These are phyloP conservation scores for Corchorus capsularis DNA, from an alignment of 345 rosid species.

Conservation along the genomic window DNA sequence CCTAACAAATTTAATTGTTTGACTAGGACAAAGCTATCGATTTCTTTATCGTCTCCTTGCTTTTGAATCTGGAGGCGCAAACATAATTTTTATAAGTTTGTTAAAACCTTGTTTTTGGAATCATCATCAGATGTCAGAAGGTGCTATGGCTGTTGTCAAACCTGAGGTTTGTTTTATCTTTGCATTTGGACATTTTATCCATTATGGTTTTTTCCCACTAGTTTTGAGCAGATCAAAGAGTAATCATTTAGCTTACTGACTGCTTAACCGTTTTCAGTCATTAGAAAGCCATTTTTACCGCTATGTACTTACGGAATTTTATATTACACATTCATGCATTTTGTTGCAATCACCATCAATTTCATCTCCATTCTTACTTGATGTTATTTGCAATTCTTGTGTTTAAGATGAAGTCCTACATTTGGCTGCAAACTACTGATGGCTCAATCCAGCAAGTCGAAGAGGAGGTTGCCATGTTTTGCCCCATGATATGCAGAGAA, in stretches of 20 bases:
- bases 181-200: neutral
- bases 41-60: slow-evolving; percentile 17
- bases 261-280: no score
- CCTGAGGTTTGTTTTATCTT: slow-evolving; percentile 48
- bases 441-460: slow-evolving; percentile 78
- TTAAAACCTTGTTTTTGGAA: neutral
- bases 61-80: slow-evolving; percentile 26
- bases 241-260: neutral
- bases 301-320: neutral
- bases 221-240: neutral
- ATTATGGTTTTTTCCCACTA: neutral
- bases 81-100: neutral
- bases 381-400: slow-evolving; percentile 14
- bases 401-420: slow-evolving; percentile 59
- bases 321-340: neutral
- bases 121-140: slow-evolving; percentile 50
- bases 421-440: slow-evolving; percentile 75
- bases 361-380: slow-evolving; percentile 8
- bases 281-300: neutral
- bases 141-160: slow-evolving; percentile 51
- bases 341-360: neutral
- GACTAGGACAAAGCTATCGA: slow-evolving; percentile 23
- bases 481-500: slow-evolving; percentile 69
- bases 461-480: slow-evolving; percentile 78
- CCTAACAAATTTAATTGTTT: slow-evolving; percentile 26